phyloP scores from a whole-genome alignment of 2,329 filamentous ascomycete species.

The Exutisphaerella laricina region DNA sequence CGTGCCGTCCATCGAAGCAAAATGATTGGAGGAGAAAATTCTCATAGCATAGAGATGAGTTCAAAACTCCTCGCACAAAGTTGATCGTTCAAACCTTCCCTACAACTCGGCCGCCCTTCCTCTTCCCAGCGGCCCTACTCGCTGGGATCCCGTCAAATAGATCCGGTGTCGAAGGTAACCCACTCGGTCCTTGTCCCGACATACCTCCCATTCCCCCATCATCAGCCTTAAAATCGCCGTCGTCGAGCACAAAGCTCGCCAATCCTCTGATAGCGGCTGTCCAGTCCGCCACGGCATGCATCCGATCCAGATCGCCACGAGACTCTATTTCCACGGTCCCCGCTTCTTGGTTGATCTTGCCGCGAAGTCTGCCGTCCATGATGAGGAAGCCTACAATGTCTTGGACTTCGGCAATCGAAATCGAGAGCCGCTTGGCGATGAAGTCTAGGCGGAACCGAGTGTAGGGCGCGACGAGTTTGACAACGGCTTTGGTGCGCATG shows the following conservation, averaged over 20 bases:
- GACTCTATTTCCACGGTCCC: slow-evolving; percentile 78
- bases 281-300: slow-evolving; percentile 68
- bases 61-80: too few relatives aligned
- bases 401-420: slow-evolving; percentile 78
- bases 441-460: slow-evolving; percentile 83
- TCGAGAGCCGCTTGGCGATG: slow-evolving; percentile 82
- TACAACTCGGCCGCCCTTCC: slow-evolving; percentile 25
- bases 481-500: slow-evolving; percentile 92
- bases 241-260: slow-evolving; percentile 67
- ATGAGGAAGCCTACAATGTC: slow-evolving; percentile 96
- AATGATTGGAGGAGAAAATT: background rate
- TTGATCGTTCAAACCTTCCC: slow-evolving; percentile 15
- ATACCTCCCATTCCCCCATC: slow-evolving; percentile 29
- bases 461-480: slow-evolving; percentile 92
- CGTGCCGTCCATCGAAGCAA: slow-evolving; percentile 2
- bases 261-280: slow-evolving; percentile 63
- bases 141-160: slow-evolving; percentile 13
- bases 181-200: slow-evolving; percentile 9
- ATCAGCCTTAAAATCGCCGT: slow-evolving; percentile 61
- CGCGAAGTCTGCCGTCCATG: slow-evolving; percentile 78
- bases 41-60: too few relatives aligned
- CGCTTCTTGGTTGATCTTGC: slow-evolving; percentile 81
- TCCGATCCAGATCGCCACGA: slow-evolving; percentile 65
- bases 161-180: slow-evolving; percentile 11
- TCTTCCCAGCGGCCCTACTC: slow-evolving; percentile 24